These are phyloP conservation scores for Tylopilus subfusipes DNA, from an alignment of 768 basidiomycete genomes.

Conservation along the genomic window DNA sequence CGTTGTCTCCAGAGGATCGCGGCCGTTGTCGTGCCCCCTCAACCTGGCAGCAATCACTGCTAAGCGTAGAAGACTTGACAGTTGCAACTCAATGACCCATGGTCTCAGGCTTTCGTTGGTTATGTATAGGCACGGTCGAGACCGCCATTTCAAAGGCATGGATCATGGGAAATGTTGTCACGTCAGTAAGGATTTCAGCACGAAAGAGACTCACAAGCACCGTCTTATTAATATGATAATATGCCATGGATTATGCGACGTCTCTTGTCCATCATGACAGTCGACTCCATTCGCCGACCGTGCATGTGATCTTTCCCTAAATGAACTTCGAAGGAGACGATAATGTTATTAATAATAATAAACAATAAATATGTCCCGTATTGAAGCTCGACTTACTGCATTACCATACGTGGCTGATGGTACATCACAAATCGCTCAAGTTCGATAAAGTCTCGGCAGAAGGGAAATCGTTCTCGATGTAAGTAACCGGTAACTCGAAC, in stretches of 20 bases:
- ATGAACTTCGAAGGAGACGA: conserved; percentile 14
- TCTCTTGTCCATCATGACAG: neutral
- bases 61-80: no score
- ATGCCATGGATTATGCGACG: neutral
- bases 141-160: neutral
- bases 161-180: neutral
- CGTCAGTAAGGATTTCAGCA: neutral
- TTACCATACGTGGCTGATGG: conserved; percentile 9
- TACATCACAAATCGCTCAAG: no score
- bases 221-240: no score
- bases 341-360: neutral
- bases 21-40: no score
- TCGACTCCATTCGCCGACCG: neutral
- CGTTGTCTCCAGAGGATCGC: no score
- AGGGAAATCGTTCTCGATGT: neutral
- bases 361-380: neutral
- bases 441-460: neutral
- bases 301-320: neutral
- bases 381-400: conserved; percentile 8
- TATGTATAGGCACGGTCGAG: neutral
- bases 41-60: no score
- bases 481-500: neutral
- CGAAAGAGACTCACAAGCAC: neutral
- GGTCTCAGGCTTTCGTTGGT: no score
- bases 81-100: no score